Conservation (phyloP, 2,329 filamentous ascomycete species). For the Venturia asperata region DNA sequence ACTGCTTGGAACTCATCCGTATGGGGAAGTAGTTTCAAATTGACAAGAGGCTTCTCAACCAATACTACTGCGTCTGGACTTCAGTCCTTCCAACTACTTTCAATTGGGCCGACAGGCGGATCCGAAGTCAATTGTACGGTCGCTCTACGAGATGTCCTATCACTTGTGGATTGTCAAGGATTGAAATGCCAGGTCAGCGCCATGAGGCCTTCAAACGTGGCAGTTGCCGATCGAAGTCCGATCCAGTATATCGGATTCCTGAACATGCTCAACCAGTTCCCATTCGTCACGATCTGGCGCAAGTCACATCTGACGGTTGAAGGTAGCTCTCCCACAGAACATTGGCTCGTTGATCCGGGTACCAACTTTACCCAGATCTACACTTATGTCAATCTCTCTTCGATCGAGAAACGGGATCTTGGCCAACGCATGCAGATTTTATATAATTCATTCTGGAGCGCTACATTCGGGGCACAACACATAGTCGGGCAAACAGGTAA, state of each 20-base stretch:
- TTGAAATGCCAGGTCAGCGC: conserved; percentile 5
- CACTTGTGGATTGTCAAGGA: neutral
- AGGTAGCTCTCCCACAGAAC: conserved; percentile 1
- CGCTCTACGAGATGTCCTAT: neutral
- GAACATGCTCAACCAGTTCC: neutral
- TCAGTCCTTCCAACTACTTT: neutral
- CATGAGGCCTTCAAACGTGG: neutral
- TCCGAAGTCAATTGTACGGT: conserved; percentile 5
- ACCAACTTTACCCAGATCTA: conserved; percentile 14
- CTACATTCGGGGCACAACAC: conserved; percentile 1
- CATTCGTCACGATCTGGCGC: conserved; percentile 1
- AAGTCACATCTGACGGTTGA: neutral
- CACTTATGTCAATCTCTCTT: neutral
- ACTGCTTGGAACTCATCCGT: neutral
- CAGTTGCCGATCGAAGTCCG: neutral
- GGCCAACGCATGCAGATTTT: neutral
- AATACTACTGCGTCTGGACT: neutral
- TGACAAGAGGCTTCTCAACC: neutral
- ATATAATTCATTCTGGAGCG: neutral
- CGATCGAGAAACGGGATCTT: neutral
- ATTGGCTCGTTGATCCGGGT: neutral
- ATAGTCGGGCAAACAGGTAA: neutral
- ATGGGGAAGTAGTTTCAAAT: conserved; percentile 9
- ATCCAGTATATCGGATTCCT: neutral
- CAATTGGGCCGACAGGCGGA: neutral